Conservation (phyloP, 2,329 filamentous ascomycete species). For the Cryphonectria naterciae region DNA sequence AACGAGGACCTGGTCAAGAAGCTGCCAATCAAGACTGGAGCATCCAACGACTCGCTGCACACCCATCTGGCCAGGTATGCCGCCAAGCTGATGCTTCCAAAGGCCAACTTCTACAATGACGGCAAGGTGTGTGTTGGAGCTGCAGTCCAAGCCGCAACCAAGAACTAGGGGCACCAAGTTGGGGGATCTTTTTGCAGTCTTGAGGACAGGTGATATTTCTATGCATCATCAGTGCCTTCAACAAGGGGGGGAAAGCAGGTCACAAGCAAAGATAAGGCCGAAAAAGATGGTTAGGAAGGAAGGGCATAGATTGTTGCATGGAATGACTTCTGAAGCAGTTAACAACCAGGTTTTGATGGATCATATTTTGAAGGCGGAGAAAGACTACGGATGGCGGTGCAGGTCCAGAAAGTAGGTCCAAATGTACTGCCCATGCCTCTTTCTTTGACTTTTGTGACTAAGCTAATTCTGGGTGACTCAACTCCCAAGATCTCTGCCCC, state of each 20-base stretch:
- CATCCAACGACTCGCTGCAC: constrained; percentile 17
- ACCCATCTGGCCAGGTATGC: constrained; percentile 17
- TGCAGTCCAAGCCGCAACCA: constrained; percentile 3
- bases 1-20: neutral
- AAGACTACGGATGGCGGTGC: neutral
- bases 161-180: neutral
- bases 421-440: neutral
- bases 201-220: neutral
- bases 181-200: too few relatives aligned
- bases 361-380: neutral
- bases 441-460: neutral
- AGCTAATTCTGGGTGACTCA: too few relatives aligned
- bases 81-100: constrained; percentile 14
- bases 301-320: neutral
- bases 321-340: neutral
- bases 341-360: neutral
- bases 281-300: neutral
- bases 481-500: too few relatives aligned
- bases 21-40: neutral
- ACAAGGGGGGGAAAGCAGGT: too few relatives aligned
- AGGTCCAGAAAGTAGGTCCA: neutral
- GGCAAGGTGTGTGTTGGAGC: constrained; percentile 22
- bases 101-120: constrained; percentile 13
- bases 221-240: neutral
- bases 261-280: too few relatives aligned